These are phyloP conservation scores for Gastroboletus turbinatus DNA, from an alignment of 1,284 basidiomycete species.

Conservation along the genomic window DNA sequence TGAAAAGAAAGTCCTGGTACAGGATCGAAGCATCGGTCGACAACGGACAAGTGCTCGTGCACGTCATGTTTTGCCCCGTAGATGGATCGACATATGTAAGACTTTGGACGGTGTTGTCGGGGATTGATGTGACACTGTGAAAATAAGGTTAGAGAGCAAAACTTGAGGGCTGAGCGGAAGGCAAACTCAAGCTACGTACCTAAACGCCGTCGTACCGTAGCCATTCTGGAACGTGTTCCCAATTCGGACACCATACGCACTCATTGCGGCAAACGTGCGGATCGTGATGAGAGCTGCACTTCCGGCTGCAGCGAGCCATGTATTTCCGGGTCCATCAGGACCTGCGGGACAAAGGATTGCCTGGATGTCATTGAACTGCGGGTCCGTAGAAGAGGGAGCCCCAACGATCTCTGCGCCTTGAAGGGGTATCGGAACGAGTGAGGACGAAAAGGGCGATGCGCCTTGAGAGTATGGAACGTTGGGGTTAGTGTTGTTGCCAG, in stretches of 20 bases:
- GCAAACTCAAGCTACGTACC: conserved; percentile 46
- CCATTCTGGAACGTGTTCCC: conserved; percentile 86
- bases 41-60: conserved; percentile 71
- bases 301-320: conserved; percentile 83
- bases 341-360: conserved; percentile 84
- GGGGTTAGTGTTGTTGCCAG: conserved; percentile 67
- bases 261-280: conserved; percentile 69
- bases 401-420: conserved; percentile 65
- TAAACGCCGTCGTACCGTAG: conserved; percentile 84
- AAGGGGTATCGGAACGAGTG: conserved; percentile 85
- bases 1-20: conserved; percentile 89
- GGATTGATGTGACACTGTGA: conserved; percentile 80
- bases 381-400: conserved; percentile 64
- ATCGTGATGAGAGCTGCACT: conserved; percentile 73
- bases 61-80: conserved; percentile 73
- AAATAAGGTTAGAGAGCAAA: conserved; percentile 8
- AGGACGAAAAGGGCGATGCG: conserved; percentile 85
- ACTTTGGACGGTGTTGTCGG: conserved; percentile 81
- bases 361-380: conserved; percentile 68
- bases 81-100: conserved; percentile 77
- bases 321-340: conserved; percentile 75
- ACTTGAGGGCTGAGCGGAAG: background rate
- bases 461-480: conserved; percentile 75
- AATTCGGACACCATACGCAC: conserved; percentile 78
- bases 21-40: conserved; percentile 70